Evolutionary conservation across 805 yeast genomes (phyloP).

Genomic region (Allodekkera sacchari): DNA sequence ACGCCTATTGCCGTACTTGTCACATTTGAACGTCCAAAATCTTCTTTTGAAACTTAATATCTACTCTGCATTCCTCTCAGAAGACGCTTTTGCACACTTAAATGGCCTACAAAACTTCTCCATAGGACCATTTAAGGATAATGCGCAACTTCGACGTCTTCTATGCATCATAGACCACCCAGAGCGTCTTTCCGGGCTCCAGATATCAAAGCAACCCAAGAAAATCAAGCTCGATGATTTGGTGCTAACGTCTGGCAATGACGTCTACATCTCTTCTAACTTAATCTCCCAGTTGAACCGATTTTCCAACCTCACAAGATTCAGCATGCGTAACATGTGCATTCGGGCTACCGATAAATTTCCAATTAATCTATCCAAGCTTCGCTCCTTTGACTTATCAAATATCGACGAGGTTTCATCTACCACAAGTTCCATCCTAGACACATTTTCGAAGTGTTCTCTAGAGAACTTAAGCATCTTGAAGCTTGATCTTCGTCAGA

Average conservation of each 20-base stretch:
- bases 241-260: not conserved
- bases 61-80: not conserved
- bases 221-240: not conserved
- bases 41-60: no score
- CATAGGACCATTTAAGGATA: slow-evolving; percentile 10
- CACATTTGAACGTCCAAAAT: no score
- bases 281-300: not conserved
- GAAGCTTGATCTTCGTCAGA: slow-evolving; percentile 17
- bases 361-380: not conserved
- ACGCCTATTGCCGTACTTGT: no score
- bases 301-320: slow-evolving; percentile 3
- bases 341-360: not conserved
- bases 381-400: not conserved
- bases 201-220: not conserved
- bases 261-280: no score
- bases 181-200: not conserved
- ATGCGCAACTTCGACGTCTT: slow-evolving; percentile 3
- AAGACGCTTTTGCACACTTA: slow-evolving; percentile 1
- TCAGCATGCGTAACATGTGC: slow-evolving; percentile 6
- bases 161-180: not conserved
- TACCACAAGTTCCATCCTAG: not conserved
- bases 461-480: slow-evolving; percentile 4
- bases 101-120: slow-evolving; percentile 6
- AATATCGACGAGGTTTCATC: slow-evolving; percentile 2
- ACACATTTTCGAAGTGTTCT: not conserved